Base-by-base conservation (phyloP, 2,329 filamentous ascomycete genomes). In the Paradendryphiella salina region DNA sequence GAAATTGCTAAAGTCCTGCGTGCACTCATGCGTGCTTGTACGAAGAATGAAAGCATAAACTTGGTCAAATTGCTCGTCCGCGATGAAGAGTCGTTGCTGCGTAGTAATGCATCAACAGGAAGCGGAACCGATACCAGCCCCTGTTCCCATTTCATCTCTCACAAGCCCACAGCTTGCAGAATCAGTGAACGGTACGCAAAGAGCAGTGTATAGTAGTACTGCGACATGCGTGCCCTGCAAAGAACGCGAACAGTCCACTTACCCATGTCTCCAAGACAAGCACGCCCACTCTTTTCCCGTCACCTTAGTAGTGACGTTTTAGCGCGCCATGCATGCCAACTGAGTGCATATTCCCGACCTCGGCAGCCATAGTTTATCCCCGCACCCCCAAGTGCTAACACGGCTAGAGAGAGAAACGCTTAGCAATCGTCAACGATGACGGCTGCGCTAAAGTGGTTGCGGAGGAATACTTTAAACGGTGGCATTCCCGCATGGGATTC, bases 371-470 rank as follows among this genome's bases (percentile, higher is more conserved):
- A 9, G 8, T 21, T 44, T 44, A 54, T 66, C 63, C 63, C 66
- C 64, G 63, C 60, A 60, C 50, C 35, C 28, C 6, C n/a, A 17
- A 34, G 33, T 43, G 29, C 35, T 21, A 41, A 49, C 18, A 38
- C 20, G 3, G n/a, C 46, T 13, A 39, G 33, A 41, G 53, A 49
- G 18, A 57, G 41, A 52, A 46, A 53, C 43, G 63, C 61, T 67
- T 61, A 62, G 54, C 52, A 70, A 66, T 61, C 62, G 54, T 48
- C 54, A 43, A 37, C 14, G 43, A 63, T 60, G 45, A 53, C 13
- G 14, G 35, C 23, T 42, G 13, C 42, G 40, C 48, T 46, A 55
- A 29, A 13, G 13, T 6, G 14, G 14, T 29, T 48, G 47, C 42
- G 21, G 33, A 34, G 28, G 35, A 21, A 29, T 39, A 14, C 20